phyloP scores from a whole-genome alignment of 176 grass and related monocot genomes.

The Eleusine coracana region DNA sequence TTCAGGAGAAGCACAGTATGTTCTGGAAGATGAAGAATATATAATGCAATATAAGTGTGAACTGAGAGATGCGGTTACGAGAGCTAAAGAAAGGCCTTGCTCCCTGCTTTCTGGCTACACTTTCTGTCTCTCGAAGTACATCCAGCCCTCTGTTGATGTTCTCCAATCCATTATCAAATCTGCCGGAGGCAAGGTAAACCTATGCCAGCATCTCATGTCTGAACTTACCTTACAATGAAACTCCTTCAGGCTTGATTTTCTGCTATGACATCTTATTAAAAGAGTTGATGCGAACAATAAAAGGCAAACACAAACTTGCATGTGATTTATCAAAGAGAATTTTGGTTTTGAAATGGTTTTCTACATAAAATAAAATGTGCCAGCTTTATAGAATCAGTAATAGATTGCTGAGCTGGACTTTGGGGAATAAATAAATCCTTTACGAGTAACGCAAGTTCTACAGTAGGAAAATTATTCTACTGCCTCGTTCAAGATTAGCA shows the following conservation, averaged over 20 bases:
- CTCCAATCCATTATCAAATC: conserved; percentile 67
- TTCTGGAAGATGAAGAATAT: conserved; percentile 81
- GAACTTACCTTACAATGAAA: background rate
- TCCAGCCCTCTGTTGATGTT: conserved; percentile 52
- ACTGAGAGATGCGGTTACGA: conserved; percentile 62
- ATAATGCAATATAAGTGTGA: conserved; percentile 68
- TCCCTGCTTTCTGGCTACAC: conserved; percentile 65
- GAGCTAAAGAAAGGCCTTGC: conserved; percentile 67
- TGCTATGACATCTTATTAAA: conserved; percentile 5
- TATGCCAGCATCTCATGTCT: conserved; percentile 12
- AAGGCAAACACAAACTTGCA: conserved; percentile 13
- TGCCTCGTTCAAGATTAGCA: background rate
- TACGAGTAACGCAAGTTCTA: background rate
- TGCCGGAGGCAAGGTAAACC: conserved; percentile 79
- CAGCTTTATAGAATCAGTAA: no score
- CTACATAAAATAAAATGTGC: background rate
- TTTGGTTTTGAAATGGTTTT: conserved; percentile 9
- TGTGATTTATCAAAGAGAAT: background rate
- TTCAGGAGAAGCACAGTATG: conserved; percentile 72
- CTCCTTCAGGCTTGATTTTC: conserved; percentile 8
- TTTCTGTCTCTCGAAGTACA: conserved; percentile 74
- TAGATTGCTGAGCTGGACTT: no score
- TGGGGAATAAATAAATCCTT: background rate
- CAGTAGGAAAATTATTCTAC: background rate
- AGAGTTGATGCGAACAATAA: background rate